A percentile compares a stretch with the other conserved stretches of the same genome.
phyloP scores from a whole-genome alignment of 106 monocot species.

The Ottelia alismoides region DNA sequence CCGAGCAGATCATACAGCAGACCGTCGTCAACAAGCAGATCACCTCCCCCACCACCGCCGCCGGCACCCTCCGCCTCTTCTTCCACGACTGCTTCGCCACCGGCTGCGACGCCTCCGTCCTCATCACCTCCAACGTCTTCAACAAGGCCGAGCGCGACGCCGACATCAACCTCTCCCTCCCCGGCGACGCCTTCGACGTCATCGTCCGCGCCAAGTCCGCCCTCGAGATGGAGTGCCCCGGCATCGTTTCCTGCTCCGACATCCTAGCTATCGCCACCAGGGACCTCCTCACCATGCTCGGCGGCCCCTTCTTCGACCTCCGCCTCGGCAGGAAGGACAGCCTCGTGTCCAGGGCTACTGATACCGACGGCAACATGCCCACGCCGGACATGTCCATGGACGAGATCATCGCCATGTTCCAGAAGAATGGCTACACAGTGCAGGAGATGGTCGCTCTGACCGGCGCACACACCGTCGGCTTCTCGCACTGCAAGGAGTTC shows the following conservation, averaged over 20 bases:
- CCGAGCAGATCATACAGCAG: background rate
- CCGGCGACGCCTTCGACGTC: too few species aligned
- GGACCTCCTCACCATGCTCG: conserved; percentile 53
- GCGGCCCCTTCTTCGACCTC: conserved; percentile 50
- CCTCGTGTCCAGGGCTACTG: conserved; percentile 20
- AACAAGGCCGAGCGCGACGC: conserved; percentile 28
- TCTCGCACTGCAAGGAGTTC: conserved; percentile 75
- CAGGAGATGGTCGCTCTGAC: conserved; percentile 52
- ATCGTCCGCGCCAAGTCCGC: conserved; percentile 58
- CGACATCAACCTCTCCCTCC: too few species aligned
- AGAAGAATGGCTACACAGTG: conserved; percentile 25
- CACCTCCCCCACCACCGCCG: conserved; percentile 3
- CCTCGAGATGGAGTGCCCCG: conserved; percentile 53
- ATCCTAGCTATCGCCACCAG: conserved; percentile 47
- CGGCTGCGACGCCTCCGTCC: conserved; percentile 63
- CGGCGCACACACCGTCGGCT: conserved; percentile 80
- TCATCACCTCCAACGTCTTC: conserved; percentile 48
- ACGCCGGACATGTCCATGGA: conserved; percentile 32
- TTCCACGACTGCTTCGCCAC: conserved; percentile 77
- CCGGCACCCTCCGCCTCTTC: too few species aligned
- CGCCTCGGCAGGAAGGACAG: conserved; percentile 54
- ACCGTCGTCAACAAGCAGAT: conserved; percentile 7
- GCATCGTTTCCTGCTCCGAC: conserved; percentile 61
- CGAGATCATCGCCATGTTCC: conserved; percentile 26
- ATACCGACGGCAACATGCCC: conserved; percentile 25